These are phyloP conservation scores for Skeletonema marinoi DNA, from an alignment of 108 stramenopile species.

Conservation along the genomic window DNA sequence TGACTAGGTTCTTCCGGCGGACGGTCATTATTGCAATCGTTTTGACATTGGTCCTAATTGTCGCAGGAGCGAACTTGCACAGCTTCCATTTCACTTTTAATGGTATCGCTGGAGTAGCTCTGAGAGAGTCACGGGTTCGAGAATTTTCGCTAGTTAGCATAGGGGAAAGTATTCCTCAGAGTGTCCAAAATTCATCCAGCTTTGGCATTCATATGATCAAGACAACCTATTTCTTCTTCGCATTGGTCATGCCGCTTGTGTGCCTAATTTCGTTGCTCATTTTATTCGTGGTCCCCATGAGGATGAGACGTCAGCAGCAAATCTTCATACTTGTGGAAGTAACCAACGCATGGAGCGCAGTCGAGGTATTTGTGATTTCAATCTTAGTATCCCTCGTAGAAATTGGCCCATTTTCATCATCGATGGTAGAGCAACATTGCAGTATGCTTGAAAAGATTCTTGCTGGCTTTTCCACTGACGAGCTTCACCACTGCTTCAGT, in stretches of 20 bases:
- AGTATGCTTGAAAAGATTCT: conserved; percentile 66
- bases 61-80: conserved; percentile 56
- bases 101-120: conserved; percentile 78
- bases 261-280: conserved; percentile 61
- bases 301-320: conserved; percentile 53
- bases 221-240: conserved; percentile 83
- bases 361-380: conserved; percentile 87
- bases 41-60: conserved; percentile 31
- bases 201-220: conserved; percentile 72
- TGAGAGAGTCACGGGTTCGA: conserved; percentile 58
- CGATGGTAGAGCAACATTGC: conserved; percentile 86
- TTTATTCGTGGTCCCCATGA: conserved; percentile 77
- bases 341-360: conserved; percentile 87
- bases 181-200: conserved; percentile 60
- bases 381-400: conserved; percentile 73
- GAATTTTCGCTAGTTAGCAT: conserved; percentile 79
- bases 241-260: conserved; percentile 78
- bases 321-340: conserved; percentile 79
- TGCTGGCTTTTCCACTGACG: conserved; percentile 44
- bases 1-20: conserved; percentile 35
- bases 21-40: conserved; percentile 34
- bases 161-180: conserved; percentile 66
- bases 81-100: conserved; percentile 87
- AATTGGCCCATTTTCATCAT: conserved; percentile 80
- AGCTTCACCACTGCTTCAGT: conserved; percentile 75